These are phyloP conservation scores for Protomyces inouyei DNA, from an alignment of 1,139 yeast genomes.

Conservation along the genomic window DNA sequence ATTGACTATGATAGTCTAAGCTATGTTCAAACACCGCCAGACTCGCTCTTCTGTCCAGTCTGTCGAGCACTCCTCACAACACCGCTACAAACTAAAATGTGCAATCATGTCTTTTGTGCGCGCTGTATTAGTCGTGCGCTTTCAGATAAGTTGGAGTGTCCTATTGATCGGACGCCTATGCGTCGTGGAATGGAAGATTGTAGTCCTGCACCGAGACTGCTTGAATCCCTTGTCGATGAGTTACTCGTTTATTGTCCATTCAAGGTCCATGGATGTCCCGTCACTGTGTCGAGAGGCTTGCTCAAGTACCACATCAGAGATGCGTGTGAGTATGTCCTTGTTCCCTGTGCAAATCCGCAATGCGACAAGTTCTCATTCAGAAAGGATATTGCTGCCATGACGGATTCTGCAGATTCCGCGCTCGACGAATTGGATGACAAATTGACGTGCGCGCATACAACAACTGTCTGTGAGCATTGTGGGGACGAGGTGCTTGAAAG, in stretches of 20 bases:
- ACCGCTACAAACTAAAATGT: conserved; percentile 10
- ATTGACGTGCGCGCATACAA: conserved; percentile 2
- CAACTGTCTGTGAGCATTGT: conserved; percentile 15
- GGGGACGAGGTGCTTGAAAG: conserved; percentile 1
- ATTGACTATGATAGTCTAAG: conserved; percentile 13
- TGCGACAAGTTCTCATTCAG: conserved; percentile 1
- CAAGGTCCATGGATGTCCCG: neutral
- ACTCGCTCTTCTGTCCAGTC: conserved; percentile 19
- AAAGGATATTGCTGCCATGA: neutral
- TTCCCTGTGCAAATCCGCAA: neutral
- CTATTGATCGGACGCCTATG: conserved; percentile 19
- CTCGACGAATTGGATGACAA: neutral
- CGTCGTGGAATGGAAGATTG: conserved; percentile 12
- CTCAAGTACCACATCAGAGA: conserved; percentile 3
- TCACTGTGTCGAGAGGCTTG: neutral
- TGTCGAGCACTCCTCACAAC: conserved; percentile 6
- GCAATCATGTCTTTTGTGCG: conserved; percentile 8
- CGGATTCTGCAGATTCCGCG: neutral
- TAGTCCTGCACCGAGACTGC: neutral
- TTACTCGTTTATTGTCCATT: conserved; percentile 11
- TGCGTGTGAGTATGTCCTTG: conserved; percentile 2
- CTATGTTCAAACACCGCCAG: conserved; percentile 8
- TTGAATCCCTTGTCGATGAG: conserved; percentile 5
- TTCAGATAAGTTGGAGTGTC: conserved; percentile 12
- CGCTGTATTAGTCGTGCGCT: conserved; percentile 20